Evolutionary conservation across 1,284 basidiomycete species (phyloP), one percentile per base, ranked within the genome.

Genomic region (Cryptococcus sp.): DNA sequence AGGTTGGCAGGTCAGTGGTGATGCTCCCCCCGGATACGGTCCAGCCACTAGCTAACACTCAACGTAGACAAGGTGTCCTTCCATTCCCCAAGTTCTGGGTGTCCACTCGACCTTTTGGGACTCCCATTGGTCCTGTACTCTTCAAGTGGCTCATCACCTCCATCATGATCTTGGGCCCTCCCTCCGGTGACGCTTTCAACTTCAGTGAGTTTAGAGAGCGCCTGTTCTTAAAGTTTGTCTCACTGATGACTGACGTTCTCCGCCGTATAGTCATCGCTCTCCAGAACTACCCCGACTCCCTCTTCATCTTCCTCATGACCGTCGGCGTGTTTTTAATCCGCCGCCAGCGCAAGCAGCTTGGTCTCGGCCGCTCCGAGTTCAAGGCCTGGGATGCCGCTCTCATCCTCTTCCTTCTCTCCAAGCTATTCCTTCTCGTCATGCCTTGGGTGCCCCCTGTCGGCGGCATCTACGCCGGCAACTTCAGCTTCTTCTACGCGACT

Each of bases 111-210:
- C 73, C 75, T 7, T 75, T 77, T 58, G 70, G 70, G 43, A 69
- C 73, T 18, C 75, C 66, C 12, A 61, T 80, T 16, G 80, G 76
- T 0, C 79, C 81, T 6, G 71, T 82, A 46, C 63, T 79, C 12
- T 66, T 82, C 38, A 80, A 81, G 60, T 83, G 78, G 73, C 48
- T 77, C 16, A 64, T 83, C 12, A 81, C 82, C 0, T 68, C 80
- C n/a, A 77, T 84, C 60, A 79, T 85, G 48, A 81, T 85, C 62
- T 68, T 84, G 23, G 80, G 77, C 0, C 80, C 81, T 18, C 83
- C 83, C 1, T 77, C 81, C 21, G 81, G 80, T 46, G 82, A 82
- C 65, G 82, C 82, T 0, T 83, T 82, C 75, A 78, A 78, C 56
- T 82, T 84, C 63, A 56, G 55, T 56, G 42, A 46, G 55, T 56